A percentile compares a stretch with the other conserved stretches of the same genome.
Conservation (phyloP, 176 grass and related monocot species). For the Carex scoparia region DNA sequence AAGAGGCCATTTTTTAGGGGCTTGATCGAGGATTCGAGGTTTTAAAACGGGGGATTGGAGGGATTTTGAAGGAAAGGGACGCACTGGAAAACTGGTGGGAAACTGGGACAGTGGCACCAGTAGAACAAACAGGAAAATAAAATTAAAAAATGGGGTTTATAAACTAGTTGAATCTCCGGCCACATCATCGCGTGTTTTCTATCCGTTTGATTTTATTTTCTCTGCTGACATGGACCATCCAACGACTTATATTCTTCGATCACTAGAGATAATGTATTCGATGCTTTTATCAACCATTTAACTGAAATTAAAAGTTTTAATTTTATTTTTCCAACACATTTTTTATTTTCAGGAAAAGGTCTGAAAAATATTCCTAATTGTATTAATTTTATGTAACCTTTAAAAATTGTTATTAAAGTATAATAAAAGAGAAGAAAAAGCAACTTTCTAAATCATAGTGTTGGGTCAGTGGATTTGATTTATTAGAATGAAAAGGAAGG, state of each 20-base stretch:
- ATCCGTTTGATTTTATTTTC: not conserved
- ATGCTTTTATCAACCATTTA: not conserved
- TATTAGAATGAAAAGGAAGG: too few relatives aligned
- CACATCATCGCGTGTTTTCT: not conserved
- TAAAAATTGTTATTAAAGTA: too few relatives aligned
- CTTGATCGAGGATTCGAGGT: not conserved
- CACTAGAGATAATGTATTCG: not conserved
- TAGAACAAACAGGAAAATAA: not conserved
- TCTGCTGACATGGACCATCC: not conserved
- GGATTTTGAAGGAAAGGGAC: constrained; percentile 22
- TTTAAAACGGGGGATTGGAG: not conserved
- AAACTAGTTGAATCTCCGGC: not conserved
- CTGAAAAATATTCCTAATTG: too few relatives aligned
- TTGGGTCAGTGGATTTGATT: too few relatives aligned
- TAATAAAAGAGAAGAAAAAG: too few relatives aligned
- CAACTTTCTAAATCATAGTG: too few relatives aligned
- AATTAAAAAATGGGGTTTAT: not conserved
- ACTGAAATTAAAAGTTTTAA: too few relatives aligned
- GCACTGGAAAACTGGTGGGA: not conserved
- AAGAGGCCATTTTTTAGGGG: not conserved
- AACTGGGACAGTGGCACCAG: not conserved
- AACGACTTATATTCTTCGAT: not conserved
- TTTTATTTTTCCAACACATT: too few relatives aligned
- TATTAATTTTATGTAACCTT: too few relatives aligned
- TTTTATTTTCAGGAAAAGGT: too few relatives aligned